Evolutionary conservation across 2,329 filamentous ascomycete genomes (phyloP).

Genomic region (Ascochyta rabiei): DNA sequence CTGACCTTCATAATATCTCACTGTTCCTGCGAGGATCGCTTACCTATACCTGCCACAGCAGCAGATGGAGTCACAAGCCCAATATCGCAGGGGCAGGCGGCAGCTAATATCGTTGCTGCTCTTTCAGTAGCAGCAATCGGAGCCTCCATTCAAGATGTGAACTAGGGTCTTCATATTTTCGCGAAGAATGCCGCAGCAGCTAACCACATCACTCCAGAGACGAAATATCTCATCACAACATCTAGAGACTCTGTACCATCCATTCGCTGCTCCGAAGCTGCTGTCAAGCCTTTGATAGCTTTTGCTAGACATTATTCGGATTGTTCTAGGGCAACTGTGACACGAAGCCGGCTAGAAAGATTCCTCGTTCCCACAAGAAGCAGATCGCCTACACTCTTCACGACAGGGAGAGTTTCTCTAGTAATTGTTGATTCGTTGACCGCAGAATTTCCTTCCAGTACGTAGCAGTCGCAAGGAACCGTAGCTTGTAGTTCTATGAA

Average conservation of each 20-base stretch:
- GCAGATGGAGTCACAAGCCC: constrained; percentile 21
- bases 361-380: constrained; percentile 17
- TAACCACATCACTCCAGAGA: constrained; percentile 1
- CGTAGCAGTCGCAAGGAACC: constrained; percentile 17
- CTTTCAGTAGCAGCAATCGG: constrained; percentile 6
- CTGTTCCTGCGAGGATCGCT: too few relatives aligned
- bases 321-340: constrained; percentile 7
- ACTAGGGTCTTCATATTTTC: not conserved
- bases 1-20: too few relatives aligned
- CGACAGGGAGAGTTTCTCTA: constrained; percentile 11
- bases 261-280: constrained; percentile 6
- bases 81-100: constrained; percentile 24
- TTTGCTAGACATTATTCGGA: constrained; percentile 12
- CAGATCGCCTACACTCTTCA: constrained; percentile 13
- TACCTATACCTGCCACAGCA: constrained; percentile 21
- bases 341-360: not conserved
- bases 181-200: not conserved
- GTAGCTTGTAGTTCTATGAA: constrained; percentile 4
- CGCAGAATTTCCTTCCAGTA: constrained; percentile 10
- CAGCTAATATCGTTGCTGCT: constrained; percentile 16
- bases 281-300: constrained; percentile 14
- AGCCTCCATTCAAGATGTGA: not conserved
- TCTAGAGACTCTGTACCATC: constrained; percentile 3
- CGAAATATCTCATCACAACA: constrained; percentile 9
- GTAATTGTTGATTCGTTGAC: constrained; percentile 19